Percentiles rank a stretch among this genome's conserved stretches.
Conservation (phyloP, 2,329 filamentous ascomycete species). For the Tolypocladium inflatum region DNA sequence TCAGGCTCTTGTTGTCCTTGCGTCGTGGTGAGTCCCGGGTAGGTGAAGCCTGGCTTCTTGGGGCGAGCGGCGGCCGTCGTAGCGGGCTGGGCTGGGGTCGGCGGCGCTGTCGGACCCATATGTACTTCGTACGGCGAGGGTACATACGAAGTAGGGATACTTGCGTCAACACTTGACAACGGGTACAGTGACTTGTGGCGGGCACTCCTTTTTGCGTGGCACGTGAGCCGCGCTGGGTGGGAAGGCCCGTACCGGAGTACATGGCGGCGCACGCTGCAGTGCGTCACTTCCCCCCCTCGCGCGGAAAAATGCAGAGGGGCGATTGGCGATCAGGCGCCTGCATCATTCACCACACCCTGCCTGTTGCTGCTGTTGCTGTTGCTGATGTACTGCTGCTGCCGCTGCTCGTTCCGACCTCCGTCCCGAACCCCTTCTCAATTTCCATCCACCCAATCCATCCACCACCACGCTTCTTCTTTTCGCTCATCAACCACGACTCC, state of each 20-base stretch:
- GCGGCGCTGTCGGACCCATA: neutral
- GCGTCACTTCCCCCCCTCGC: neutral
- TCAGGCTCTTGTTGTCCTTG: neutral
- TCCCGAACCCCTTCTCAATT: conserved; percentile 19
- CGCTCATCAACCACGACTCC: conserved; percentile 19
- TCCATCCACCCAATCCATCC: conserved; percentile 13
- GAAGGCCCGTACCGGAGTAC: neutral
- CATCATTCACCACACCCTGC: conserved; percentile 4
- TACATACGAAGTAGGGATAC: no score
- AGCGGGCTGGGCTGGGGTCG: neutral
- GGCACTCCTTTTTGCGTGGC: neutral
- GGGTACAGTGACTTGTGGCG: neutral
- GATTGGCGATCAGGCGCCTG: conserved; percentile 2
- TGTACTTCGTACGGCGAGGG: neutral
- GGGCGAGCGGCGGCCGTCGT: neutral
- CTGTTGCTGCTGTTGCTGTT: neutral
- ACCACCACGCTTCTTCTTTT: conserved; percentile 14
- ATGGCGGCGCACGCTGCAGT: neutral
- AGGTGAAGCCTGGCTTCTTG: neutral
- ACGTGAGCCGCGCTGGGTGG: neutral
- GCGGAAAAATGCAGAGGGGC: neutral
- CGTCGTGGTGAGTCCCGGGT: neutral
- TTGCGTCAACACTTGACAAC: neutral
- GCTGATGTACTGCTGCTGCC: neutral
- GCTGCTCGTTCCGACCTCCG: conserved; percentile 11